Conservation (phyloP, 192 early-diverging fungal species). For the Coemansia brasiliensis region DNA sequence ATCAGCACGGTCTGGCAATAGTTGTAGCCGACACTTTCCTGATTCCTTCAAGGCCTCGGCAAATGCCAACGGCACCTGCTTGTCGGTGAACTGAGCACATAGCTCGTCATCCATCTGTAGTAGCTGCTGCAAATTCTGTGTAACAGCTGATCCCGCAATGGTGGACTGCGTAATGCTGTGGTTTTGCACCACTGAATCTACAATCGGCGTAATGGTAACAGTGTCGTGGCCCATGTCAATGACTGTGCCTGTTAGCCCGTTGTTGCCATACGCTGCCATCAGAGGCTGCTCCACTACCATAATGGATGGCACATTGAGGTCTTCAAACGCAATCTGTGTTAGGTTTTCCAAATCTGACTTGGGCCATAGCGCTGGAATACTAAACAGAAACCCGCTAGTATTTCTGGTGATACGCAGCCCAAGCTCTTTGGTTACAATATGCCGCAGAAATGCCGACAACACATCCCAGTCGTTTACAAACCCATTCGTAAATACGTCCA, state of each 20-base stretch:
- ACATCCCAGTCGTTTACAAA: slow-evolving; percentile 71
- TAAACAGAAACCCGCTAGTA: slow-evolving; percentile 72
- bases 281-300: slow-evolving; percentile 83
- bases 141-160: slow-evolving; percentile 71
- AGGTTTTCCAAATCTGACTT: slow-evolving; percentile 76
- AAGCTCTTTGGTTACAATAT: slow-evolving; percentile 77
- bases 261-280: slow-evolving; percentile 77
- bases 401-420: slow-evolving; percentile 74
- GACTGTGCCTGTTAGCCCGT: slow-evolving; percentile 74
- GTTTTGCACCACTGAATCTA: slow-evolving; percentile 72
- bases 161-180: slow-evolving; percentile 63
- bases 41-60: slow-evolving; percentile 60
- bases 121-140: slow-evolving; percentile 61
- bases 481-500: slow-evolving; percentile 61
- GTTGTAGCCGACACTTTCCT: slow-evolving; percentile 36
- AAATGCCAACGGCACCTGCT: slow-evolving; percentile 58
- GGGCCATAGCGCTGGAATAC: slow-evolving; percentile 81
- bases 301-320: slow-evolving; percentile 82
- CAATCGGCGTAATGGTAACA: slow-evolving; percentile 76
- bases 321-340: slow-evolving; percentile 90
- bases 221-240: slow-evolving; percentile 88
- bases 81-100: slow-evolving; percentile 46
- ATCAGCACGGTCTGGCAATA: slow-evolving; percentile 11
- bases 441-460: slow-evolving; percentile 71
- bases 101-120: slow-evolving; percentile 59